These are phyloP conservation scores for Cystoderma amianthinum DNA, from an alignment of 768 basidiomycete genomes.

Conservation along the genomic window DNA sequence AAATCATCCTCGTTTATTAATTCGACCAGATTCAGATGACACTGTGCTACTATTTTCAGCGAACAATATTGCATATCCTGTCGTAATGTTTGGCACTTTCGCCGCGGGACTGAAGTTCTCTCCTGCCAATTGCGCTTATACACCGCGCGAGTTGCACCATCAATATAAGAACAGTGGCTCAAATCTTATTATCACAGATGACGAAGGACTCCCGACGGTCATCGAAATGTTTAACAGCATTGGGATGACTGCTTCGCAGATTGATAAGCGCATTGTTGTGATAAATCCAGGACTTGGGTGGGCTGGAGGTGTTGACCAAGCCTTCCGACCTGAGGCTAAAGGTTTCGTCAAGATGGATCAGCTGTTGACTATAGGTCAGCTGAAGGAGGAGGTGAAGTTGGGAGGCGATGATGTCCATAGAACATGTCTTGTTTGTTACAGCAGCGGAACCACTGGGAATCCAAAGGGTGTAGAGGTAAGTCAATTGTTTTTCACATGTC, in stretches of 20 bases:
- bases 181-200: slow-evolving; percentile 3
- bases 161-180: slow-evolving; percentile 44
- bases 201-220: slow-evolving; percentile 3
- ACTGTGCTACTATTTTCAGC: slow-evolving; percentile 45
- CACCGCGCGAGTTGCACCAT: slow-evolving; percentile 42
- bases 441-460: slow-evolving; percentile 63
- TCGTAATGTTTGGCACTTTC: slow-evolving; percentile 30
- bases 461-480: slow-evolving; percentile 61
- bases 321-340: background rate
- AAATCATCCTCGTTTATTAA: slow-evolving; percentile 8
- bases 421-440: slow-evolving; percentile 7
- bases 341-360: slow-evolving; percentile 9
- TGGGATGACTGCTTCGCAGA: background rate
- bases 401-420: slow-evolving; percentile 1
- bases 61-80: slow-evolving; percentile 47
- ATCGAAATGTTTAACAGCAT: slow-evolving; percentile 2
- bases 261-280: slow-evolving; percentile 2
- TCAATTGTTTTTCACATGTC: too few relatives aligned
- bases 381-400: slow-evolving; percentile 9
- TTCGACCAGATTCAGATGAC: slow-evolving; percentile 32
- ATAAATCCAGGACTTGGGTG: slow-evolving; percentile 4
- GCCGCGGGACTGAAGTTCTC: slow-evolving; percentile 48
- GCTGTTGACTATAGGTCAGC: slow-evolving; percentile 5
- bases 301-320: slow-evolving; percentile 7
- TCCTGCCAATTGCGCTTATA: slow-evolving; percentile 49